phyloP scores from a whole-genome alignment of 2,329 filamentous ascomycete genomes.

The Xylariomycetidae sp. region DNA sequence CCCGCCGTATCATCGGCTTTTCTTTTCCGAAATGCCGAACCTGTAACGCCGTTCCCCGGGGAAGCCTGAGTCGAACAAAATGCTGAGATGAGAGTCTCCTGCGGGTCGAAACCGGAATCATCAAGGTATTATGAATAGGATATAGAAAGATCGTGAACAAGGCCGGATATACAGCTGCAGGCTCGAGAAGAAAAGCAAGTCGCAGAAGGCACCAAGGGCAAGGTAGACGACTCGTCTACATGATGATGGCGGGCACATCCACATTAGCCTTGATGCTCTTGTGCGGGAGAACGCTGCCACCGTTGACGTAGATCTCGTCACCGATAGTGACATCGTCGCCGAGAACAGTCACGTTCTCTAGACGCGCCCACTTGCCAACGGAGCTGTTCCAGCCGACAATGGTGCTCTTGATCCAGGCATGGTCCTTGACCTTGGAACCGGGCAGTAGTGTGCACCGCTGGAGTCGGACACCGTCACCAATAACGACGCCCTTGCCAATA shows the following conservation, averaged over 20 bases:
- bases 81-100: slow-evolving; percentile 23
- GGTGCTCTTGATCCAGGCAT: slow-evolving; percentile 97
- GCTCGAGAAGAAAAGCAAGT: slow-evolving; percentile 3
- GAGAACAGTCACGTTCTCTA: slow-evolving; percentile 97
- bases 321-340: slow-evolving; percentile 97
- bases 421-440: slow-evolving; percentile 93
- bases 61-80: slow-evolving; percentile 14
- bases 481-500: slow-evolving; percentile 85
- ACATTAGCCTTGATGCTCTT: slow-evolving; percentile 99
- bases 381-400: slow-evolving; percentile 98
- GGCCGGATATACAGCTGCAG: slow-evolving; percentile 19
- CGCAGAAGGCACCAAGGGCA: slow-evolving; percentile 1
- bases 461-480: slow-evolving; percentile 89
- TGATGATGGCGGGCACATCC: slow-evolving; percentile 67
- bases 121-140: slow-evolving; percentile 24
- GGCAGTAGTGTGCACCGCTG: slow-evolving; percentile 87
- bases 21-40: slow-evolving; percentile 15
- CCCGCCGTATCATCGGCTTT: neutral
- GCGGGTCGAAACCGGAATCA: slow-evolving; percentile 10
- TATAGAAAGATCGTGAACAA: slow-evolving; percentile 11
- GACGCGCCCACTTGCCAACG: slow-evolving; percentile 88
- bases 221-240: slow-evolving; percentile 39
- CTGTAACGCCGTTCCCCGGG: slow-evolving; percentile 17
- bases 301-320: slow-evolving; percentile 98
- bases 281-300: slow-evolving; percentile 88